These are phyloP conservation scores for Cladosporium sp. DNA, from an alignment of 2,329 filamentous ascomycete species.

Conservation along the genomic window DNA sequence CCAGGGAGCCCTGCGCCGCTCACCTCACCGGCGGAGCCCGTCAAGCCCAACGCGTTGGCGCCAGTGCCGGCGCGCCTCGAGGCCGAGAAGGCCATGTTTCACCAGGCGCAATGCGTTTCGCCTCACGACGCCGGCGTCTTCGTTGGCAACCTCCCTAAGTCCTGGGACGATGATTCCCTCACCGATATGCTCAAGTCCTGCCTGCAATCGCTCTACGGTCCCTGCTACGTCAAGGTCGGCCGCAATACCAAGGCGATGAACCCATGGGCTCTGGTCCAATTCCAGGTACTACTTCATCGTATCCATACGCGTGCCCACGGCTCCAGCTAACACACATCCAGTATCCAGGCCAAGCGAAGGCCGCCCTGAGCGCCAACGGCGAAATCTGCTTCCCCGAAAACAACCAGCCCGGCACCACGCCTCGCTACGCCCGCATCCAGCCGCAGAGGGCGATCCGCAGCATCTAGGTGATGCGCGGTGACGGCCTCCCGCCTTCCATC, in stretches of 20 bases:
- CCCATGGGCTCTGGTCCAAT: background rate
- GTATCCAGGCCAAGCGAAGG: background rate
- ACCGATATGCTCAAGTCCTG: background rate
- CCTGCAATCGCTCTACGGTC: background rate
- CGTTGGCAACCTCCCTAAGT: slow-evolving; percentile 2
- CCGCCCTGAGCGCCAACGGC: background rate
- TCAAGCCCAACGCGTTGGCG: background rate
- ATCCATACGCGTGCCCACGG: background rate
- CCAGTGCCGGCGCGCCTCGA: background rate
- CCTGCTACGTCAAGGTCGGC: background rate
- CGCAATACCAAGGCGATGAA: background rate
- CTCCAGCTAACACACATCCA: background rate
- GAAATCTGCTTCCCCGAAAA: background rate
- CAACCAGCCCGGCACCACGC: no score
- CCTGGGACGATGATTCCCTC: background rate
- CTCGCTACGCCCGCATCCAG: background rate
- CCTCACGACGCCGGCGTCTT: slow-evolving; percentile 1
- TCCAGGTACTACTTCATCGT: background rate
- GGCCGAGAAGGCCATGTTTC: background rate
- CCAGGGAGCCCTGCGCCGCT: no score
- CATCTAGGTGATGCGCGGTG: slow-evolving; percentile 2
- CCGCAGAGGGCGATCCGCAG: background rate
- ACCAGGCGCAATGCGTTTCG: background rate
- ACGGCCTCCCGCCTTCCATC: background rate
- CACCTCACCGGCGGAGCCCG: background rate